Conservation (phyloP, 106 monocot genomes). For the Dioscorea zingiberensis region DNA sequence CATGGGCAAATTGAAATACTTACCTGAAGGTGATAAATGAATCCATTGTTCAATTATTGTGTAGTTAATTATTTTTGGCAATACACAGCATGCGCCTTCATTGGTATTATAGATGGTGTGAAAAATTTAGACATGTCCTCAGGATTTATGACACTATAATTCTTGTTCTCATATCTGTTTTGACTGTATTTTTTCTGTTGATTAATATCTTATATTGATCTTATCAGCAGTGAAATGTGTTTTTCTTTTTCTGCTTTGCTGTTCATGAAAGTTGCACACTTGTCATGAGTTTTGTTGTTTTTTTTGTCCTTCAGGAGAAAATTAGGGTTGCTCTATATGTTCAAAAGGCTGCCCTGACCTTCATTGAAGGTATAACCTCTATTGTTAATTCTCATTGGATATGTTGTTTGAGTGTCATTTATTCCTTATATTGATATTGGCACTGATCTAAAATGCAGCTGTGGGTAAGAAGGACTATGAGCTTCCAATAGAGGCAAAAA, state of each 20-base stretch:
- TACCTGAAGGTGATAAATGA: too few relatives aligned
- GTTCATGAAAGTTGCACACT: neutral
- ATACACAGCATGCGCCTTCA: too few relatives aligned
- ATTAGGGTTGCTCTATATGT: constrained; percentile 70
- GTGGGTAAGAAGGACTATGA: constrained; percentile 29
- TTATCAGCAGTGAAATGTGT: neutral
- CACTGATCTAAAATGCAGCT: constrained; percentile 10
- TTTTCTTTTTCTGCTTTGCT: constrained; percentile 1
- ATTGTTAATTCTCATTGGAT: neutral
- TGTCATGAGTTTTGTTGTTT: neutral
- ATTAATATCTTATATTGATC: neutral
- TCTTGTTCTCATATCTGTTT: too few relatives aligned
- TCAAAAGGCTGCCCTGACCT: constrained; percentile 76
- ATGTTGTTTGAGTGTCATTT: neutral
- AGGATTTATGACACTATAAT: too few relatives aligned
- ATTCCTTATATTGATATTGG: neutral
- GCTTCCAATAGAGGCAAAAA: constrained; percentile 30
- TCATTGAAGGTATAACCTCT: constrained; percentile 67
- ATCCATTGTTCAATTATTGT: neutral
- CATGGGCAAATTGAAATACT: too few relatives aligned
- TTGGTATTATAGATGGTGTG: neutral
- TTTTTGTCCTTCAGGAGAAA: constrained; percentile 48
- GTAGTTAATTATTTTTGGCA: neutral
- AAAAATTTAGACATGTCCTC: neutral
- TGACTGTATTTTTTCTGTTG: neutral